Percentiles rank a stretch among this genome's conserved stretches.
Evolutionary conservation across 768 basidiomycete genomes (phyloP).

Genomic region (Mycena epipterygia): DNA sequence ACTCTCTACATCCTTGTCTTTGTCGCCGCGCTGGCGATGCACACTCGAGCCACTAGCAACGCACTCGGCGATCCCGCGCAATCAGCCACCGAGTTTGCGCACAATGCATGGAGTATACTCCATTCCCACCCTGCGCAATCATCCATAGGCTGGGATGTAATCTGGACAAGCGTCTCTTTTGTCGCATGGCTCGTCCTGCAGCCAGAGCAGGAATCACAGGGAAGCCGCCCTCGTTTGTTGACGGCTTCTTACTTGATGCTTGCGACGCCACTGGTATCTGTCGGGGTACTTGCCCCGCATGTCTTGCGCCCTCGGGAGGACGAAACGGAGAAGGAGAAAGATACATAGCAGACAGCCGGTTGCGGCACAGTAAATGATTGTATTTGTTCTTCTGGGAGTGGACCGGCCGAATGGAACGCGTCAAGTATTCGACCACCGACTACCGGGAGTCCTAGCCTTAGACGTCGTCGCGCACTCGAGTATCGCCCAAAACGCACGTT

Average conservation of each 20-base stretch:
- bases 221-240: not conserved
- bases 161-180: constrained; percentile 67
- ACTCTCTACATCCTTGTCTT: constrained; percentile 56
- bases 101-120: constrained; percentile 52
- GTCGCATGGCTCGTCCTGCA: constrained; percentile 48
- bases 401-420: too few species aligned
- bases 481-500: too few species aligned
- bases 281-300: constrained; percentile 27
- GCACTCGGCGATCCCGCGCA: constrained; percentile 42
- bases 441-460: too few species aligned
- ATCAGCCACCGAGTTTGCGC: constrained; percentile 38
- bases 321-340: not conserved
- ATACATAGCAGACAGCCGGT: not conserved
- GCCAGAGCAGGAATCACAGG: not conserved
- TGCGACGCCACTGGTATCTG: constrained; percentile 26
- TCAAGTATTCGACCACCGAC: too few species aligned
- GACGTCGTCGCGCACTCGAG: too few species aligned
- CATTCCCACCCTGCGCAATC: constrained; percentile 72
- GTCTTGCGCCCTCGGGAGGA: constrained; percentile 22
- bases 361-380: too few species aligned
- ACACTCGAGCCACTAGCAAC: constrained; percentile 46
- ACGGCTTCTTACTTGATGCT: constrained; percentile 16
- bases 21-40: constrained; percentile 49
- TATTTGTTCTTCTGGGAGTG: too few species aligned
- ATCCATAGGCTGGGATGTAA: constrained; percentile 74